A percentile compares a stretch with the other conserved stretches of the same genome.
Evolutionary conservation across 139 green algal genomes (phyloP).

Genomic region (Pleodorina starrii): DNA sequence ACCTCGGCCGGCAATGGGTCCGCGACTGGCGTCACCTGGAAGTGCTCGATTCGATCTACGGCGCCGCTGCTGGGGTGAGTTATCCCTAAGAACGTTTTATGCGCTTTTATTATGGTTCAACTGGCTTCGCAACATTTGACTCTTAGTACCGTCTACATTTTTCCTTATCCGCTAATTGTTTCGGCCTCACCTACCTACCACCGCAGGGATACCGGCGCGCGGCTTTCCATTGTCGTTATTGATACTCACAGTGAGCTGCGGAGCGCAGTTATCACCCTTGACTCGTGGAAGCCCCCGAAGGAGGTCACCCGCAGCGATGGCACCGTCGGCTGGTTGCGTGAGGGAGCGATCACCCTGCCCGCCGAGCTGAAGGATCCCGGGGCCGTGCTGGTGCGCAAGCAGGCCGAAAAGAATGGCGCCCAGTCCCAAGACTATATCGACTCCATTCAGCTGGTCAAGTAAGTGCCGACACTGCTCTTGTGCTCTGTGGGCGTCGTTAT

Average conservation of each 20-base stretch:
- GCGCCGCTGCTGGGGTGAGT: background rate
- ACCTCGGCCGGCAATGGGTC: background rate
- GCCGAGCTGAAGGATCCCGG: background rate
- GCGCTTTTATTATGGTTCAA: background rate
- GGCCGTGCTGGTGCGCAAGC: conserved; percentile 32
- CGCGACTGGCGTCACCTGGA: background rate
- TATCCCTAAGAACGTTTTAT: background rate
- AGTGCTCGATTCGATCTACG: background rate
- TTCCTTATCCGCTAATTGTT: background rate
- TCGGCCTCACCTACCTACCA: background rate
- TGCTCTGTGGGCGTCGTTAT: too few relatives aligned
- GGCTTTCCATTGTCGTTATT: background rate
- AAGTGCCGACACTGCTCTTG: too few relatives aligned
- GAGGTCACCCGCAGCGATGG: background rate
- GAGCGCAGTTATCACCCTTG: background rate
- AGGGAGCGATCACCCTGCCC: conserved; percentile 25
- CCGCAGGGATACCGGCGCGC: conserved; percentile 4
- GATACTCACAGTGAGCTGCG: background rate
- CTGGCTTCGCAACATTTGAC: background rate
- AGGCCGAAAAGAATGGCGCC: background rate
- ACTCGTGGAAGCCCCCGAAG: background rate
- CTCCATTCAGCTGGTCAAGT: conserved; percentile 34
- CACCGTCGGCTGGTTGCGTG: conserved; percentile 1
- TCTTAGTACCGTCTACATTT: too few relatives aligned
- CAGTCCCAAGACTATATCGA: conserved; percentile 33